Evolutionary conservation across 2,329 filamentous ascomycete genomes (phyloP).

Genomic region (Cercospora sp.): DNA sequence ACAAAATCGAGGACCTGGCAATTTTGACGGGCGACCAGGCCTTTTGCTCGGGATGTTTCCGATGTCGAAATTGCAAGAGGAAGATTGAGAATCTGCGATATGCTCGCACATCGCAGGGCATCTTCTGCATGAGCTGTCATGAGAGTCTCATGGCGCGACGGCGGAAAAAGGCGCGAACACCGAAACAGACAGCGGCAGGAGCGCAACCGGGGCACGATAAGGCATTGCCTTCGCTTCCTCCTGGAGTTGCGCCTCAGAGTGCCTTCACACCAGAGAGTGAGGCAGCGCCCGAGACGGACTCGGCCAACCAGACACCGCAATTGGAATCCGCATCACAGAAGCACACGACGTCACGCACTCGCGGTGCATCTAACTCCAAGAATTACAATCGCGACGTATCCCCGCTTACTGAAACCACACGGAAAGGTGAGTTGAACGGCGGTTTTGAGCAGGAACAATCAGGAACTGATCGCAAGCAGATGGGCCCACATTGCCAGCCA

Average conservation of each 20-base stretch:
- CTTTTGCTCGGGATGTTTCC: constrained; percentile 95
- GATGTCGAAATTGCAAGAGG: constrained; percentile 95
- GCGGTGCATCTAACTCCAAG: constrained; percentile 26
- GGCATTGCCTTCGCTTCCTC: constrained; percentile 85
- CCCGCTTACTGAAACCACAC: constrained; percentile 39
- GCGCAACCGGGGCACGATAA: constrained; percentile 61
- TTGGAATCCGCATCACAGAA: constrained; percentile 53
- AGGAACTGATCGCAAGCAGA: constrained; percentile 43
- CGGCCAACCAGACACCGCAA: constrained; percentile 68
- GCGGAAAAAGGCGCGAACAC: constrained; percentile 74
- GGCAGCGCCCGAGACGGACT: constrained; percentile 59
- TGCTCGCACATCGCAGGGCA: constrained; percentile 94
- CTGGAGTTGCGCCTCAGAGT: constrained; percentile 65
- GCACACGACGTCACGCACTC: constrained; percentile 31
- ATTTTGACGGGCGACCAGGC: constrained; percentile 97
- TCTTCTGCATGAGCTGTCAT: constrained; percentile 99
- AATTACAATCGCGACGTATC: constrained; percentile 38
- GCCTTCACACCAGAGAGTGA: constrained; percentile 60
- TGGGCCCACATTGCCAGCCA: constrained; percentile 69
- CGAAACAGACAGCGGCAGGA: constrained; percentile 56
- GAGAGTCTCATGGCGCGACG: constrained; percentile 93
- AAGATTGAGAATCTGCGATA: constrained; percentile 99
- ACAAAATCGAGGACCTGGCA: constrained; percentile 97
- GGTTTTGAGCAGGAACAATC: neutral
- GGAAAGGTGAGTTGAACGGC: constrained; percentile 34